These are phyloP conservation scores for Cubamyces sp. DNA, from an alignment of 768 basidiomycete species.

Conservation along the genomic window DNA sequence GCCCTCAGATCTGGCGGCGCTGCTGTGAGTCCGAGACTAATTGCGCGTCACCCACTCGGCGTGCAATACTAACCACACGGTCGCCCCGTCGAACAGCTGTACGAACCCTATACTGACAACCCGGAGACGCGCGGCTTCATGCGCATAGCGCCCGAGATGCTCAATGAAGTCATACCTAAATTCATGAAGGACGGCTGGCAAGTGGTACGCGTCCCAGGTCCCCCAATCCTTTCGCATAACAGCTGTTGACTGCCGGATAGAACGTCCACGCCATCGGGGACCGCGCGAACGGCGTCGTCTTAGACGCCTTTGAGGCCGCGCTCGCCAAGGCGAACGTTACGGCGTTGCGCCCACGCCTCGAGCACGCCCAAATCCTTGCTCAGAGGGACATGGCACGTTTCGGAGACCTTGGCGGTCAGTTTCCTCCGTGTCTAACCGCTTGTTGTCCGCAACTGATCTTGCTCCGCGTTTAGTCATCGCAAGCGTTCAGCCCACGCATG, in stretches of 20 bases:
- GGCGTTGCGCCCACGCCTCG: conserved; percentile 75
- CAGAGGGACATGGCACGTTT: conserved; percentile 75
- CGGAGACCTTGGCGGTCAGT: conserved; percentile 77
- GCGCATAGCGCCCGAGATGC: conserved; percentile 64
- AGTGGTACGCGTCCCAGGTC: conserved; percentile 58
- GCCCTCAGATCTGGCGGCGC: conserved; percentile 91
- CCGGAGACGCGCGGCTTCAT: conserved; percentile 78
- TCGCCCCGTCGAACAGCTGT: conserved; percentile 49
- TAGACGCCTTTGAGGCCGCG: conserved; percentile 81
- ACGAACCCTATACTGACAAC: conserved; percentile 83
- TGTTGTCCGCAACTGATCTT: neutral
- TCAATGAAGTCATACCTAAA: conserved; percentile 64
- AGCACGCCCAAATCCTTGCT: conserved; percentile 90
- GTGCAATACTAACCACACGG: neutral
- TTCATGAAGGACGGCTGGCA: conserved; percentile 89
- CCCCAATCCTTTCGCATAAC: neutral
- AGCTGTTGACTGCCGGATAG: conserved; percentile 41
- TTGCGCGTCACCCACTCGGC: neutral
- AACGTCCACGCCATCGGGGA: conserved; percentile 91
- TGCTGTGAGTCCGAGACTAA: conserved; percentile 54
- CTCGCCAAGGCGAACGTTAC: conserved; percentile 63
- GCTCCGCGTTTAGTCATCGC: conserved; percentile 66
- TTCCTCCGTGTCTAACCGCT: neutral
- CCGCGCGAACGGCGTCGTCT: conserved; percentile 80
- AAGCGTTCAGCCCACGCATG: conserved; percentile 90